These are phyloP conservation scores for Phragmites australis DNA, from an alignment of 176 grass and related monocot genomes.

Conservation along the genomic window DNA sequence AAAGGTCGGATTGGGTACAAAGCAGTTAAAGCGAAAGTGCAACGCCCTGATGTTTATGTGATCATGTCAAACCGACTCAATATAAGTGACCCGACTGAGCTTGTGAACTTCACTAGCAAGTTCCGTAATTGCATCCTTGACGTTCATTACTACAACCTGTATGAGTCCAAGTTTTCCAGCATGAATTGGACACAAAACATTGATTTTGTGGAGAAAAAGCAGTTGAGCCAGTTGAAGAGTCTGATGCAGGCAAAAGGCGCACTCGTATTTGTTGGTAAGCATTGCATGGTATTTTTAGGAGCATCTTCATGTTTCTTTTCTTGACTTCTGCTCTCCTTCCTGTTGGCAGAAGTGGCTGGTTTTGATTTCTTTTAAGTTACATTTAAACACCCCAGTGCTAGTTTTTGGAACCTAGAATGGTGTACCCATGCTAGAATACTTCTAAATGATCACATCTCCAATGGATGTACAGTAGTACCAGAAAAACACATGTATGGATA, in stretches of 20 bases:
- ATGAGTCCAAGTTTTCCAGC: slow-evolving; percentile 2
- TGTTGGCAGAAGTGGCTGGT: no score
- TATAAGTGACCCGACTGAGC: slow-evolving; percentile 7
- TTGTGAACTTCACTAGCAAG: slow-evolving; percentile 39
- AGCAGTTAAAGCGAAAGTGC: slow-evolving; percentile 31
- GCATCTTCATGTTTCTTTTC: no score
- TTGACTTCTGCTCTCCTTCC: no score
- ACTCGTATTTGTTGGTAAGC: slow-evolving; percentile 48
- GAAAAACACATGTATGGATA: no score
- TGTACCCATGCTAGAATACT: no score
- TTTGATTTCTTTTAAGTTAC: no score
- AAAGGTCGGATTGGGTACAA: slow-evolving; percentile 39
- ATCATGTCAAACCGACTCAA: slow-evolving; percentile 53
- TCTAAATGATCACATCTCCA: no score
- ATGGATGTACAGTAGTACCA: no score
- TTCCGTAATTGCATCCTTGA: slow-evolving; percentile 40
- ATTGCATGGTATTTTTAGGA: no score
- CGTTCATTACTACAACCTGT: slow-evolving; percentile 61
- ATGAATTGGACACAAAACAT: slow-evolving; percentile 48
- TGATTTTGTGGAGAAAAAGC: slow-evolving; percentile 34
- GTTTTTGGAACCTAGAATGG: no score
- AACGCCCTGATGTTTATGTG: slow-evolving; percentile 25
- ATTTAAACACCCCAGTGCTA: no score
- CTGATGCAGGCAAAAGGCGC: slow-evolving; percentile 39
- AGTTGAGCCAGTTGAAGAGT: slow-evolving; percentile 10